Base-by-base conservation (phyloP, 441 rosid genomes). In the Syzygium syzygioides region DNA sequence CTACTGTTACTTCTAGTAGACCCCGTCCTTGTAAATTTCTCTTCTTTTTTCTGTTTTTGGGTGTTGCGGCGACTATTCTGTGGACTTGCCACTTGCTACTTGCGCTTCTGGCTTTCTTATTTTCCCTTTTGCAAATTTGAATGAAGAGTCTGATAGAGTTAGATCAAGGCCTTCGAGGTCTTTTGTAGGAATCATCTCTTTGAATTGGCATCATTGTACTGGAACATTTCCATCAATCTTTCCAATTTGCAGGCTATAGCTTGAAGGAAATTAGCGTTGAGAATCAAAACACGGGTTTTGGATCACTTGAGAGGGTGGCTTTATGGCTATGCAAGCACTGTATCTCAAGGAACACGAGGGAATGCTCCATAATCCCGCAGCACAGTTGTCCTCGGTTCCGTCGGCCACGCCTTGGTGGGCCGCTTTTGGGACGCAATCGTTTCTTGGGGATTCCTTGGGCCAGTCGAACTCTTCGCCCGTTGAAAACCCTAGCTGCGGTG, bases 291-390 rank as follows among this genome's bases (percentile, higher is more conserved):
- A 53, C 86, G 86, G 59, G 20, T 53, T 55, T 55, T 48, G 76
- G 88, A 80, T 32, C 45, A 17, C 55, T 88, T 87, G 88, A 91
- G 89, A 89, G 87, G 85, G 86, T 83, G 87, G 34, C 85, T 41
- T 90, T 89, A 97, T 96, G 98, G 96, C 98, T 91, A 95, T 93
- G 99, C 97, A 95, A 91, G 91, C 97, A 89, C 89, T 92, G 86
- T 92, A 91, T 88, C 90, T 95, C 89, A 95, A 95, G 89, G 96
- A 94, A 83, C 95, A 92, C 89, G 98, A 94, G 91, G 95, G 95
- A 87, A 89, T 85, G 84, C 93, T 84, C 18, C 92, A 93, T 86
- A 90, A 90, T 90, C 93, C 93, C 68, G 90, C 79, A 85, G 94
- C 91, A 88, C 96, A 93, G 64, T 55, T 94, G 57, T 85, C 92